Base-by-base conservation (phyloP, 441 rosid genomes). In the Arabidopsis hybrid region DNA sequence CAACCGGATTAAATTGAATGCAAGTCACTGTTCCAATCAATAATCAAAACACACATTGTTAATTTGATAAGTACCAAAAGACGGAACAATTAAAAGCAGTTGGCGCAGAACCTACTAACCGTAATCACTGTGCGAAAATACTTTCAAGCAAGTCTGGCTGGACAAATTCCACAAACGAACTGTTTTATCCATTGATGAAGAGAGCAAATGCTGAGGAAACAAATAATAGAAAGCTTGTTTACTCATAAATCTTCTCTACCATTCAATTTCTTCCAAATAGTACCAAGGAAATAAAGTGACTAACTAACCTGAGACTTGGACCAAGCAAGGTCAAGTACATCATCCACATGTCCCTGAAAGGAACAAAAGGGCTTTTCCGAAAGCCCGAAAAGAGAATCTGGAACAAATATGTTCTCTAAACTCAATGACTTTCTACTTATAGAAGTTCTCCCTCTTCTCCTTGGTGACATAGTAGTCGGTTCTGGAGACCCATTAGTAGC, bases 1-100 rank as follows among this genome's bases (percentile, higher is more conserved):
- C 99, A 31, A 89, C 95, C 34, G 98, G 98, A 86, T 95, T 95
- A 78, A 95, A 95, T 80, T 95, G 99, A 87, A 95, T 91, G 87
- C 97, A 93, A 74, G 98, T 95, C 63, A 95, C 99, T 95, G 95
- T 77, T 58, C 58, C 78, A 67, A 74, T 36, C 59, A 58, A 50
- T 49, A 58, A 42, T 26, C 14, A 71, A 5, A 64, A 65, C 16
- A 75, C 34, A 60, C 10, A 8, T 0, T 60, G 73, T 81, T 60
- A 82, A 75, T 68, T 17, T 13, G 45, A 66, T 6, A 43, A 39
- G 35, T 58, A 62, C 60, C 64, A 34, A 36, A 43, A 60, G 62
- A 8, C 40, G 59, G 57, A 40, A 10, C 71, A 65, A 6, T 0
- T 10, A 47, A 9, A n/a, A 35, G 40, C 26, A 58, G n/a, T 6